phyloP scores from a whole-genome alignment of 805 yeast species.

The Wickerhamiella galacta region DNA sequence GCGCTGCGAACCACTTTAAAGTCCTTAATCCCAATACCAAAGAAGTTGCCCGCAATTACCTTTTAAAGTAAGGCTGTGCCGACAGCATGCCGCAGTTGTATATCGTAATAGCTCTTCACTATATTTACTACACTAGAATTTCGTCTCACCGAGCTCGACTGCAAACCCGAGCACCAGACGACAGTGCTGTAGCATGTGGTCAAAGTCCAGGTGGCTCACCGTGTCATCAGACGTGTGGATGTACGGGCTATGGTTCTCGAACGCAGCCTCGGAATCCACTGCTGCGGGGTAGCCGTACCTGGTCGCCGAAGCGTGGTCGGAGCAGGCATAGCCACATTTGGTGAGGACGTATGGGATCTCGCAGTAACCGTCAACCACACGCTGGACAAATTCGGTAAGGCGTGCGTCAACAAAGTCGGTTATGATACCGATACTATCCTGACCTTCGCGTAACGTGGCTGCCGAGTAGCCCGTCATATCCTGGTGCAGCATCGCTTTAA shows the following conservation, averaged over 20 bases:
- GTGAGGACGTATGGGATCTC: slow-evolving; percentile 57
- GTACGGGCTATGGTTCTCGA: slow-evolving; percentile 44
- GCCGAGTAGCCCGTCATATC: slow-evolving; percentile 81
- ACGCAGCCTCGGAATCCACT: slow-evolving; percentile 63
- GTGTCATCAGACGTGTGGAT: slow-evolving; percentile 73
- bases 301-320: slow-evolving; percentile 79
- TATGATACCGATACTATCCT: slow-evolving; percentile 61
- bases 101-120: no score
- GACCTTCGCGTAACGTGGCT: slow-evolving; percentile 33
- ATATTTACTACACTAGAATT: no score
- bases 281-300: slow-evolving; percentile 73
- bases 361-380: slow-evolving; percentile 45
- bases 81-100: no score
- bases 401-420: slow-evolving; percentile 45
- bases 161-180: slow-evolving; percentile 60
- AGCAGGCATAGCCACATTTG: slow-evolving; percentile 79
- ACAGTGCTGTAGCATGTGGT: slow-evolving; percentile 66
- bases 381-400: slow-evolving; percentile 44
- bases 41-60: no score
- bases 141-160: slow-evolving; percentile 38
- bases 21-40: no score
- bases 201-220: slow-evolving; percentile 58
- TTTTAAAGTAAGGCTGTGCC: no score
- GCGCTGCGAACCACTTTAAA: no score
- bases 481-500: slow-evolving; percentile 78